phyloP scores from a whole-genome alignment of 495 filamentous ascomycete species.

The Penicillium soppii region DNA sequence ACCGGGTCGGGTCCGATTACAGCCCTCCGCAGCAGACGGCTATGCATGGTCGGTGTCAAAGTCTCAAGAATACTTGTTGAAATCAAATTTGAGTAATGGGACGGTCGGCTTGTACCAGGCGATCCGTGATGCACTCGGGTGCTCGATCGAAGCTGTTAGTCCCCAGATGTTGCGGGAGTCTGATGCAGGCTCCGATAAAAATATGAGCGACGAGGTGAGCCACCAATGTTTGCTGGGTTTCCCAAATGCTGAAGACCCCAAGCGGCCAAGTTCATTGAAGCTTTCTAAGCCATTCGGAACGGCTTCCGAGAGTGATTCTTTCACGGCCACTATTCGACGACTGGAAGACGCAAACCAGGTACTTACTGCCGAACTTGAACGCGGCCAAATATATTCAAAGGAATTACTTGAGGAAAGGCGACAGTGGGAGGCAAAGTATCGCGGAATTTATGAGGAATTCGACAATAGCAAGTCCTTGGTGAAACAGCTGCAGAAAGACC shows the following conservation, averaged over 20 bases:
- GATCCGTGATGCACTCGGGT: constrained; percentile 1
- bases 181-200: neutral
- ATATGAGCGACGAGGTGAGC: neutral
- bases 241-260: neutral
- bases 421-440: neutral
- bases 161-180: neutral
- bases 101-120: neutral
- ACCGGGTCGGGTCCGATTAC: too few relatives aligned
- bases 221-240: neutral
- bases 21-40: too few relatives aligned
- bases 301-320: neutral
- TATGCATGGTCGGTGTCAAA: constrained; percentile 13
- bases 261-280: neutral
- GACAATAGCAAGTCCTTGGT: neutral
- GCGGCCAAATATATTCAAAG: neutral
- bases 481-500: neutral
- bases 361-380: neutral
- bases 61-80: constrained; percentile 5
- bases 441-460: neutral
- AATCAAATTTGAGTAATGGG: neutral
- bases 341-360: neutral
- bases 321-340: constrained; percentile 1
- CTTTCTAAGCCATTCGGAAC: neutral
- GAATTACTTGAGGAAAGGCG: neutral
- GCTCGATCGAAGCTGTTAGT: constrained; percentile 1